A percentile compares a stretch with the other conserved stretches of the same genome.
Evolutionary conservation across 2,329 filamentous ascomycete genomes (phyloP).

Genomic region (Botryotinia globosa): DNA sequence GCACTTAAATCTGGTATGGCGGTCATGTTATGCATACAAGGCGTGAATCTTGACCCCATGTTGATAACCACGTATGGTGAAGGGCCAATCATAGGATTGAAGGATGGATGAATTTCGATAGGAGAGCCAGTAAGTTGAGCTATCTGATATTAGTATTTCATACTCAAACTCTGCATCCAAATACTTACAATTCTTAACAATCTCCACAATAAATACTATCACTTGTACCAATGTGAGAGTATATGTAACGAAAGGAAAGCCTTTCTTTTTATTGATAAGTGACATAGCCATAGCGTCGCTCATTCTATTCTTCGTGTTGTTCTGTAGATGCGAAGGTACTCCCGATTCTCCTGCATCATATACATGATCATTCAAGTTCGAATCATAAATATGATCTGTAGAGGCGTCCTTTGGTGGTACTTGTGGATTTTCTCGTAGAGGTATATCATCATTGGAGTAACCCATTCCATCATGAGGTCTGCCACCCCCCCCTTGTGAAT

Average conservation of each 20-base stretch:
- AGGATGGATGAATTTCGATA: slow-evolving; percentile 61
- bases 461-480: slow-evolving; percentile 40
- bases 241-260: slow-evolving; percentile 78
- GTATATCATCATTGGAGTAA: slow-evolving; percentile 52
- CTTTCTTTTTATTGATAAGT: slow-evolving; percentile 36
- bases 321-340: slow-evolving; percentile 27
- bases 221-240: slow-evolving; percentile 73
- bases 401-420: slow-evolving; percentile 24
- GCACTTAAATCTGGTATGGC: slow-evolving; percentile 55
- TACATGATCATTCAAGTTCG: slow-evolving; percentile 54
- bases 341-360: slow-evolving; percentile 52
- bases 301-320: slow-evolving; percentile 43
- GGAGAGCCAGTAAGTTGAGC: slow-evolving; percentile 70
- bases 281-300: slow-evolving; percentile 57
- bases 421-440: slow-evolving; percentile 52
- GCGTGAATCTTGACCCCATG: slow-evolving; percentile 89
- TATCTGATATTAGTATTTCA: slow-evolving; percentile 39
- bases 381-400: slow-evolving; percentile 22
- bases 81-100: slow-evolving; percentile 97
- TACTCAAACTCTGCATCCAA: background rate
- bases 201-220: slow-evolving; percentile 82
- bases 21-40: slow-evolving; percentile 87
- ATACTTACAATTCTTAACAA: slow-evolving; percentile 76
- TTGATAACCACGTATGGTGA: slow-evolving; percentile 89
- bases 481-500: slow-evolving; percentile 46